These are phyloP conservation scores for Acacia melanoxylon DNA, from an alignment of 306 rosid species.

Conservation along the genomic window DNA sequence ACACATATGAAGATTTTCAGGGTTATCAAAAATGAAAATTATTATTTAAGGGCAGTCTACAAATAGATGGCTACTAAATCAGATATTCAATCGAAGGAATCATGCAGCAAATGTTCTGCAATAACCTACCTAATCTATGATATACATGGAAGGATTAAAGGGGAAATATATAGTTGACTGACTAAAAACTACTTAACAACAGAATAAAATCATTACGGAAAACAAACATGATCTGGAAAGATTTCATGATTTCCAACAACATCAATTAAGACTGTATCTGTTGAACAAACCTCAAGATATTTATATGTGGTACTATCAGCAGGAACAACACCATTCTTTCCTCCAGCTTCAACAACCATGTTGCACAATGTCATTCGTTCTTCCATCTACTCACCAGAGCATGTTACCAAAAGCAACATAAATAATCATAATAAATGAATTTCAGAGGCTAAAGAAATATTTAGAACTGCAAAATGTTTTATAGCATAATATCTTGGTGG, in stretches of 20 bases:
- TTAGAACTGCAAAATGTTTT: constrained; percentile 5
- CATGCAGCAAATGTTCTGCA: not conserved
- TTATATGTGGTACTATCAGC: constrained; percentile 76
- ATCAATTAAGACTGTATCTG: constrained; percentile 22
- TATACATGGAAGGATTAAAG: not conserved
- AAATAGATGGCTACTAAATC: not conserved
- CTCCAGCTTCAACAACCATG: constrained; percentile 96
- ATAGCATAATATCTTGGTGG: constrained; percentile 6
- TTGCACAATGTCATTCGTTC: constrained; percentile 94
- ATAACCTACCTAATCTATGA: not conserved
- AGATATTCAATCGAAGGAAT: not conserved
- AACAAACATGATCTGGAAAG: not conserved
- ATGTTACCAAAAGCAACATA: constrained; percentile 28
- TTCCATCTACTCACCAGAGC: constrained; percentile 64
- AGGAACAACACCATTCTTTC: constrained; percentile 79
- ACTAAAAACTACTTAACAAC: not conserved
- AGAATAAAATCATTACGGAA: not conserved
- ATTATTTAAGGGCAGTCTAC: not conserved
- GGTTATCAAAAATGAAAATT: not conserved
- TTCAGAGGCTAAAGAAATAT: constrained; percentile 1
- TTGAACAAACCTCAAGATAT: constrained; percentile 70
- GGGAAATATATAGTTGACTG: not conserved
- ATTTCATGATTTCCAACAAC: not conserved
- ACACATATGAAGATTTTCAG: not conserved
- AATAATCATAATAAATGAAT: constrained; percentile 22